Evolutionary conservation across 148 eudicot species (phyloP).

Genomic region (Salicornia ramosissima): DNA sequence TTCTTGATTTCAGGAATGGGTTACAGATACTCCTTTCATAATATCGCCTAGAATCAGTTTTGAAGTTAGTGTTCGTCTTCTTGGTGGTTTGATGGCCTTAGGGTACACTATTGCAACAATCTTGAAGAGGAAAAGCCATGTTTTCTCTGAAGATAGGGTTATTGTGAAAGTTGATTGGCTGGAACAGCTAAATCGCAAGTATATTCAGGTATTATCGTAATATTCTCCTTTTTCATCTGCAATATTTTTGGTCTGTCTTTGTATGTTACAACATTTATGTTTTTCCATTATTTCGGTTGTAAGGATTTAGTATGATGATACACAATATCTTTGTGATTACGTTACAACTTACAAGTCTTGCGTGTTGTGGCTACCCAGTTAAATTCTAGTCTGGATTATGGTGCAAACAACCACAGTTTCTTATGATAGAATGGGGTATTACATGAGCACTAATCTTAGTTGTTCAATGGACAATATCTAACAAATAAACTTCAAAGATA

Average conservation of each 20-base stretch:
- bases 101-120: constrained; percentile 96
- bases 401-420: too few relatives aligned
- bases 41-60: constrained; percentile 96
- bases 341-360: too few relatives aligned
- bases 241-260: not conserved
- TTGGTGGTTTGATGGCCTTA: constrained; percentile 96
- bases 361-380: not conserved
- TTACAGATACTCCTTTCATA: constrained; percentile 86
- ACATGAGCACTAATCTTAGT: too few relatives aligned
- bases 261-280: not conserved
- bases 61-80: constrained; percentile 97
- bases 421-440: too few relatives aligned
- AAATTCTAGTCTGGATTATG: too few relatives aligned
- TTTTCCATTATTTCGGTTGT: not conserved
- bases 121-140: constrained; percentile 85
- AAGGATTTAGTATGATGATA: not conserved
- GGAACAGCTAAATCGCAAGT: constrained; percentile 84
- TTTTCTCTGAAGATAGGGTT: constrained; percentile 72
- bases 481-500: too few relatives aligned
- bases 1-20: constrained; percentile 89
- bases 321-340: not conserved
- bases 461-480: too few relatives aligned
- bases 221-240: not conserved
- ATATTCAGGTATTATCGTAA: constrained; percentile 74
- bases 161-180: constrained; percentile 89